These are phyloP conservation scores for Reutealis trisperma DNA, from an alignment of 345 rosid species.

Conservation along the genomic window DNA sequence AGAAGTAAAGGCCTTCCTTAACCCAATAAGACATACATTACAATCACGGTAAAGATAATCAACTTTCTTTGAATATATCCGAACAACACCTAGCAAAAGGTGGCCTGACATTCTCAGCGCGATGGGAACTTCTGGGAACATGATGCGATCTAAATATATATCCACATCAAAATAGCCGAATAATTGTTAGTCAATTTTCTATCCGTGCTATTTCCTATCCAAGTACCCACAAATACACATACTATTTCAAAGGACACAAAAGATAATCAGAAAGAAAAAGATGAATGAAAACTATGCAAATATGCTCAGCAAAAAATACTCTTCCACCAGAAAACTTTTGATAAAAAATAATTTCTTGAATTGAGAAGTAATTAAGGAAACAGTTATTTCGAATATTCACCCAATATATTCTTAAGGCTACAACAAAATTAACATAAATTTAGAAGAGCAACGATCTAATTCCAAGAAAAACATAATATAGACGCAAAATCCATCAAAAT, in stretches of 20 bases:
- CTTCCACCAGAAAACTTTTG: background rate
- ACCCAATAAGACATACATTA: conserved; percentile 38
- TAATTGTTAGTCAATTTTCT: background rate
- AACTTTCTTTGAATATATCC: conserved; percentile 86
- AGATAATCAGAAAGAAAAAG: background rate
- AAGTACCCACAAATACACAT: background rate
- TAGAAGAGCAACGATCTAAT: background rate
- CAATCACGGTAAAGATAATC: conserved; percentile 82
- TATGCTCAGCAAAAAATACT: too few species aligned
- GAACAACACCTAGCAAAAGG: conserved; percentile 84
- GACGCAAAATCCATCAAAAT: background rate
- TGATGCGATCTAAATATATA: conserved; percentile 52
- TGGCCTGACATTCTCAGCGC: conserved; percentile 85
- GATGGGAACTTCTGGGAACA: conserved; percentile 72
- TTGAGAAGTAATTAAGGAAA: background rate
- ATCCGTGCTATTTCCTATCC: background rate
- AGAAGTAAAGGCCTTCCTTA: conserved; percentile 58
- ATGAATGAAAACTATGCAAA: background rate
- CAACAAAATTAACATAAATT: too few species aligned
- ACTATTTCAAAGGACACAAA: background rate
- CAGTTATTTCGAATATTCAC: background rate
- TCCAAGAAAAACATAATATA: background rate
- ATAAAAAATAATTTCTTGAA: background rate
- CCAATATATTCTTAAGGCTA: background rate
- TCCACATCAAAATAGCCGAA: background rate